Evolutionary conservation across 148 eudicot genomes (phyloP).

Genomic region (Rhododendron vialii): DNA sequence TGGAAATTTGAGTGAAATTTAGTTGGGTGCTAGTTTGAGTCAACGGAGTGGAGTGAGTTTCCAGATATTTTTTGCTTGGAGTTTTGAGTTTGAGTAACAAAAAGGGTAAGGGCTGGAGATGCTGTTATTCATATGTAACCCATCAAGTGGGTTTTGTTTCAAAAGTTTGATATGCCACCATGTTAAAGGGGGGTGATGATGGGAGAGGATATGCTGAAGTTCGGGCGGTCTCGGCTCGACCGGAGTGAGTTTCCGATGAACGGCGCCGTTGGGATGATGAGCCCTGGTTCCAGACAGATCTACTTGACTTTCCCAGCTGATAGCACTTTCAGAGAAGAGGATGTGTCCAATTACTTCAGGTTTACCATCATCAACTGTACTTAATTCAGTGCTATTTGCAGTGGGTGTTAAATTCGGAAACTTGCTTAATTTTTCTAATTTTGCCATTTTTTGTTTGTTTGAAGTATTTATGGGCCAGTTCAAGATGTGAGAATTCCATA

Average conservation of each 20-base stretch:
- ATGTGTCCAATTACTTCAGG: slow-evolving; percentile 91
- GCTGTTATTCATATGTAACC: neutral
- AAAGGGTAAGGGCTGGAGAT: neutral
- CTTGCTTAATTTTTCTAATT: neutral
- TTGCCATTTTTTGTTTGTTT: neutral
- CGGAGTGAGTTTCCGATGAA: slow-evolving; percentile 38
- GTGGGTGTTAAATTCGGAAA: neutral
- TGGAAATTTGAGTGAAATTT: neutral
- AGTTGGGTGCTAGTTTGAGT: neutral
- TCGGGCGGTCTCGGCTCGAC: slow-evolving; percentile 51
- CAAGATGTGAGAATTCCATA: slow-evolving; percentile 98
- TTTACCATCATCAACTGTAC: slow-evolving; percentile 1
- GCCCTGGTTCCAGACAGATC: slow-evolving; percentile 88
- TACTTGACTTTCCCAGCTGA: slow-evolving; percentile 94
- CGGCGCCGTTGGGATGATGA: slow-evolving; percentile 40
- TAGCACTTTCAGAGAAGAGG: slow-evolving; percentile 89
- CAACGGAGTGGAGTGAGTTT: neutral
- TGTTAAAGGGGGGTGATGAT: slow-evolving; percentile 44
- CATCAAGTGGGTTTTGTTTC: neutral
- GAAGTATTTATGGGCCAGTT: slow-evolving; percentile 79
- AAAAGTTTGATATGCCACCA: neutral
- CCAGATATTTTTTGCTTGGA: neutral
- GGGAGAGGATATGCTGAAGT: slow-evolving; percentile 70
- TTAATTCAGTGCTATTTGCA: neutral
- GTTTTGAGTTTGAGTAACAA: neutral